Conservation (phyloP, 768 basidiomycete genomes). For the Termitomyces sp. region DNA sequence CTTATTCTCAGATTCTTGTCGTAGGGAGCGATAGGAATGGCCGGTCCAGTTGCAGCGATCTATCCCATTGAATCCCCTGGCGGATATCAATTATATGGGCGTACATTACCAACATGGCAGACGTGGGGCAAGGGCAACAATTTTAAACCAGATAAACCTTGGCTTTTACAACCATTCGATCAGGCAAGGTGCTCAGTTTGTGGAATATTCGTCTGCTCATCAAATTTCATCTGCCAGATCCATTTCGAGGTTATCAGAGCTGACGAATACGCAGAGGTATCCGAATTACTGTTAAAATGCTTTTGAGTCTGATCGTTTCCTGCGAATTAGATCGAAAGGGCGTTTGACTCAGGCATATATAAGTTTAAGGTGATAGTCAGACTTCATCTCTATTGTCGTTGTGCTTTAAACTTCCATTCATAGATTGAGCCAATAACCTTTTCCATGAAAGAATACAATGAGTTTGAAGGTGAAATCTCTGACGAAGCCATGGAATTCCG, state of each 20-base stretch:
- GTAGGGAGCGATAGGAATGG: constrained; percentile 67
- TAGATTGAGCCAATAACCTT: constrained; percentile 47
- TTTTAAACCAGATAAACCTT: constrained; percentile 43
- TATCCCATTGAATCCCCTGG: constrained; percentile 62
- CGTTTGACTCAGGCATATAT: constrained; percentile 50
- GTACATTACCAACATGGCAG: constrained; percentile 62
- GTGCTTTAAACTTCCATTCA: constrained; percentile 30
- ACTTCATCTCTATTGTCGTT: neutral
- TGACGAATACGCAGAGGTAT: constrained; percentile 39
- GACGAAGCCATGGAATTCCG: constrained; percentile 38
- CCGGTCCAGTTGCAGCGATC: constrained; percentile 59
- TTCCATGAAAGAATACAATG: constrained; percentile 44
- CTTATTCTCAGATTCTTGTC: neutral
- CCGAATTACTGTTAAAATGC: neutral
- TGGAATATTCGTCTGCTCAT: neutral
- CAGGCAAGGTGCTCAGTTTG: neutral
- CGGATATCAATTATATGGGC: constrained; percentile 6
- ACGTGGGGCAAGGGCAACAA: constrained; percentile 50
- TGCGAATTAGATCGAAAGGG: constrained; percentile 37
- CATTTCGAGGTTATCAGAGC: constrained; percentile 43
- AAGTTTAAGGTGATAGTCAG: constrained; percentile 35
- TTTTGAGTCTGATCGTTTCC: neutral
- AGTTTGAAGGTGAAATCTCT: constrained; percentile 33
- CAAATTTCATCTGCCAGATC: constrained; percentile 27
- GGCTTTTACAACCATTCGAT: constrained; percentile 37